Evolutionary conservation across 495 filamentous ascomycete species (phyloP).

Genomic region (Trichocladium uniseriatum): DNA sequence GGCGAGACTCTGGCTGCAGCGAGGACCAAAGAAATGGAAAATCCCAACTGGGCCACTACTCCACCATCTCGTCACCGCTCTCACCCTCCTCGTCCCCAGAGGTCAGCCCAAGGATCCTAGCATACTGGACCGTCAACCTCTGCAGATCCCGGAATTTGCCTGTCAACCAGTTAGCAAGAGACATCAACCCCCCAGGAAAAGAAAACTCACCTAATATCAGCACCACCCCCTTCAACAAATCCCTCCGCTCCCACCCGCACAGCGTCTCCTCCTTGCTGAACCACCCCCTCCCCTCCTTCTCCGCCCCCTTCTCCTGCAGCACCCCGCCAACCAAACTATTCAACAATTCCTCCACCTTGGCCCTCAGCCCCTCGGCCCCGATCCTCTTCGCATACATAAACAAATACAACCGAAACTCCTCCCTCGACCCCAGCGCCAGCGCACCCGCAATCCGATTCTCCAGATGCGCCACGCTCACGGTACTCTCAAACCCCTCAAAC

Average conservation of each 20-base stretch:
- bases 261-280: conserved; percentile 54
- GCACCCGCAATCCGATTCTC: conserved; percentile 93
- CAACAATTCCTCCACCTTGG: conserved; percentile 87
- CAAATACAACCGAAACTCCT: conserved; percentile 84
- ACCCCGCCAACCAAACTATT: conserved; percentile 69
- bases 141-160: conserved; percentile 92
- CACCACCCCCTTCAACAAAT: conserved; percentile 79
- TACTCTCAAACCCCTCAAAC: conserved; percentile 84
- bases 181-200: not conserved
- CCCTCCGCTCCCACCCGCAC: conserved; percentile 82
- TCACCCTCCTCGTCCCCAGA: conserved; percentile 46
- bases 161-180: conserved; percentile 22
- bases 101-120: conserved; percentile 58
- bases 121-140: conserved; percentile 83
- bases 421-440: conserved; percentile 69
- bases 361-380: conserved; percentile 74
- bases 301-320: conserved; percentile 41
- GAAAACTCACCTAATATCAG: conserved; percentile 76
- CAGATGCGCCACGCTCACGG: conserved; percentile 85
- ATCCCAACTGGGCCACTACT: conserved; percentile 1
- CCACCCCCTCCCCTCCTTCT: conserved; percentile 45
- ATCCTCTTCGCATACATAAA: conserved; percentile 96
- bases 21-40: too few relatives aligned
- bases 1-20: too few relatives aligned
- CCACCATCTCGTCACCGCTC: conserved; percentile 22